Evolutionary conservation across 192 early-diverging fungal species (phyloP), one percentile per base, ranked within the genome.

Genomic region (Haplosporangium gracile): DNA sequence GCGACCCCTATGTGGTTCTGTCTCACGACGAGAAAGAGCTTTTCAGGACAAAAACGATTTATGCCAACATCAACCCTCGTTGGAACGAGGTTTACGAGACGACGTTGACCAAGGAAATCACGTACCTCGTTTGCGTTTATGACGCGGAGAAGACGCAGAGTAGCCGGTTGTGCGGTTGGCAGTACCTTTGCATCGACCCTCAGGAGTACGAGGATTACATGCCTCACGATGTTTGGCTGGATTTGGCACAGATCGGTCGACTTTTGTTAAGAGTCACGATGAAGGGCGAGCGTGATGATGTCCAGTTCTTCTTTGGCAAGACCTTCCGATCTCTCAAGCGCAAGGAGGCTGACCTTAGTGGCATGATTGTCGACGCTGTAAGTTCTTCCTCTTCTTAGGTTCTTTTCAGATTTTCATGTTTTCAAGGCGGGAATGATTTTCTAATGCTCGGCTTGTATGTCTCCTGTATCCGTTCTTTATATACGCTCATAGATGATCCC

Each of bases 21-120:
- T 81, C 85, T 5, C 90, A 93, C 69, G 82, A 93, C 68, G 75
- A 86, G 60, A 69, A 81, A 45, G 81, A 89, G 70, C 77, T 93
- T 49, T 88, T 88, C 80, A 81, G 92, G 84, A 90, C 94, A 77
- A 81, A 90, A 70, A 90, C 93, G 38, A 77, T 93, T 75, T 93
- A 92, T 72, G 93, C 93, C 45, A 94, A 94, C 4, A 87, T 93
- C 11, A 95, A 96, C 72, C 95, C 95, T n/a, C 91, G 95, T 36
- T 97, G 96, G 96, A 94, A 97, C 75, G 92, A 97, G 84, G 89
- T 91, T 36, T 95, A 95, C 83, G 94, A 97, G 72, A 85, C 94
- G 51, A 90, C 91, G 16, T 74, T 96, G 34, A 88, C 80, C 8
- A 88, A 92, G 53, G 79, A 90, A 47, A 88, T 88, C 2, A 81